Base-by-base conservation (phyloP, 108 stramenopile species). In the Discostella stelligeroides region DNA sequence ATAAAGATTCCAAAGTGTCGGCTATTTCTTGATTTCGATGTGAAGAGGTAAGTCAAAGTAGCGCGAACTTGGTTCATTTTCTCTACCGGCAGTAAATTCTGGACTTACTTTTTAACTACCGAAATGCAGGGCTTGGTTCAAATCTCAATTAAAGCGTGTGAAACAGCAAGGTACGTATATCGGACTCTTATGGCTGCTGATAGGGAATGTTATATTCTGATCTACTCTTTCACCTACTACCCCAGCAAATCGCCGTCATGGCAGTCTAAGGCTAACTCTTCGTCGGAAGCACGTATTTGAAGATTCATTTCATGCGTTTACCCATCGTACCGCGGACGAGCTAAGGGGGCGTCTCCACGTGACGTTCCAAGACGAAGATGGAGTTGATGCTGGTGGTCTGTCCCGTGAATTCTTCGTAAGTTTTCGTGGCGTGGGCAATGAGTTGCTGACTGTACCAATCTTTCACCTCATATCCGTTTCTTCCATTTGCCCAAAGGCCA, bases 341-440 rank as follows among this genome's bases (percentile, higher is more conserved):
- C 95, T 99, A 84, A 80, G 95, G 8, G 96, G 97, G 5, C 76
- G 95, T 15, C 82, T 99, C 21, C 88, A 95, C 56, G 87, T 99
- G 49, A 94, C 95, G n/a, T 99, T 99, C 78, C 80, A 80, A 4
- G 83, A 95, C 60, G 98, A 99, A 73, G 94, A 97, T 60, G 99
- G 99, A n/a, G 89, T 98, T 60, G 99, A 99, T 70, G 99, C 99
- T 13, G 99, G 99, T 14, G 99, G 99, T 3, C 72, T 99, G 4
- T 95, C 97, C 20, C 83, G 98, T 13, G 99, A 99, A 84, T 98
- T 97, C 70, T 99, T 96, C 80, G 34, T 34, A 34, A 34, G 34
- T 34, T 34, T 34, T 34, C 6, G 3, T 6, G 34, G 34, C 3
- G 34, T 34, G 34, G 34, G 3, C 6, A 34, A 34, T 34, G 6